These are phyloP conservation scores for Mollisiaceae sp. DNA, from an alignment of 2,329 filamentous ascomycete species.

Conservation along the genomic window DNA sequence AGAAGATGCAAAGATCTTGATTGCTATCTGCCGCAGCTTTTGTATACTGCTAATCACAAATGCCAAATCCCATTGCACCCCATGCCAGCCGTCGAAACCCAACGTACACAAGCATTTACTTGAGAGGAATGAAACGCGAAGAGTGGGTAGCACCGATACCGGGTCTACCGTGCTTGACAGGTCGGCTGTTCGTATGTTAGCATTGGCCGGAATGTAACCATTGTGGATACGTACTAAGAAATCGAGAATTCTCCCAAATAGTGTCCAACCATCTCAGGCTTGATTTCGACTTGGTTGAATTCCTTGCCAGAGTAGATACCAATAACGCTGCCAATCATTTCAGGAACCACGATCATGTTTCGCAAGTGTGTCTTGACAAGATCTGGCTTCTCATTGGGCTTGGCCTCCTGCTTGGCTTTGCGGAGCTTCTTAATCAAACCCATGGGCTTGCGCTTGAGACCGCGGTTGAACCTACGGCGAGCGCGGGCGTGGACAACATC, in stretches of 20 bases:
- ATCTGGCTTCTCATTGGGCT: constrained; percentile 29
- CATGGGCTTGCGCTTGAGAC: constrained; percentile 99
- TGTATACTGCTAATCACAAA: constrained; percentile 27
- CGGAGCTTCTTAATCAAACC: constrained; percentile 99
- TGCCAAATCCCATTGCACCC: constrained; percentile 34
- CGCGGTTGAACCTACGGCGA: constrained; percentile 98
- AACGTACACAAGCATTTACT: constrained; percentile 64
- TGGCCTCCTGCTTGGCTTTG: constrained; percentile 82
- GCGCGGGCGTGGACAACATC: constrained; percentile 99
- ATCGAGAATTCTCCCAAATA: constrained; percentile 99
- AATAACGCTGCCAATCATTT: constrained; percentile 99
- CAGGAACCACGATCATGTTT: constrained; percentile 99
- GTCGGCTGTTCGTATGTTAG: constrained; percentile 77
- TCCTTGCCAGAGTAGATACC: constrained; percentile 99
- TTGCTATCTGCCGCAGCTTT: constrained; percentile 32
- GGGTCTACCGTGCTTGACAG: constrained; percentile 99
- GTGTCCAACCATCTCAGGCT: constrained; percentile 99
- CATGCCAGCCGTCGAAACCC: constrained; percentile 32
- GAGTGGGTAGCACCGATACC: constrained; percentile 99
- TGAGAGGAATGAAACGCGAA: constrained; percentile 99
- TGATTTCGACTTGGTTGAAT: constrained; percentile 99
- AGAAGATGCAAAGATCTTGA: constrained; percentile 26
- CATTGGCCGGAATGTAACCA: constrained; percentile 4
- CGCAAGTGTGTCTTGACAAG: constrained; percentile 99
- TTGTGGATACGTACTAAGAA: constrained; percentile 82